Evolutionary conservation across 2,329 filamentous ascomycete genomes (phyloP).

Genomic region (Neofusicoccum sp.): DNA sequence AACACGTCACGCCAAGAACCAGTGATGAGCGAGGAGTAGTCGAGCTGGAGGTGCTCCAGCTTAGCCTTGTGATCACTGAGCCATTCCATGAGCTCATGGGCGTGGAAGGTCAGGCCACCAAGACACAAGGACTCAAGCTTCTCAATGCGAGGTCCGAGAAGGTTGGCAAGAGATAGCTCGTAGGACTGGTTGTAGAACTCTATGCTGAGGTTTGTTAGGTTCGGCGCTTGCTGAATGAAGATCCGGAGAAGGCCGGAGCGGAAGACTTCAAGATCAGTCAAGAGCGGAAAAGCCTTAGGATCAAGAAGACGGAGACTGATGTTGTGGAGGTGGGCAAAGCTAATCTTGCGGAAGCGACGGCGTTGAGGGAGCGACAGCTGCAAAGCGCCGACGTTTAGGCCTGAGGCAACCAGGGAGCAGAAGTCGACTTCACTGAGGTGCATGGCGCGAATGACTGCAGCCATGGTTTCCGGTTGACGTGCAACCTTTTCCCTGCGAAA

Average conservation of each 20-base stretch:
- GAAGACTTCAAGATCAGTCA: not conserved
- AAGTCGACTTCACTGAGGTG: not conserved
- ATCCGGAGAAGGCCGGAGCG: not conserved
- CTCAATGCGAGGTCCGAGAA: slow-evolving; percentile 1
- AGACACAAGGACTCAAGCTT: slow-evolving; percentile 5
- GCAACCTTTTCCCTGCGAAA: not conserved
- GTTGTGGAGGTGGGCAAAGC: not conserved
- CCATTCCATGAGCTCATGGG: not conserved
- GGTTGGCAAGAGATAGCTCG: not conserved
- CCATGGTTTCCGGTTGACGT: not conserved
- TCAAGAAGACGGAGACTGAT: not conserved
- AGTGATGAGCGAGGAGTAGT: not conserved
- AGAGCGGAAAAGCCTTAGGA: not conserved
- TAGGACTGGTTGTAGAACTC: not conserved
- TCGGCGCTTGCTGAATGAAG: not conserved
- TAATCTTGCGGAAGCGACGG: not conserved
- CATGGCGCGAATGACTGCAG: slow-evolving; percentile 1
- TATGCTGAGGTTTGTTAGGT: not conserved
- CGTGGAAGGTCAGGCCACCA: not conserved
- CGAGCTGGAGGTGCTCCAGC: slow-evolving; percentile 1
- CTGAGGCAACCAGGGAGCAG: not conserved
- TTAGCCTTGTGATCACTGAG: not conserved
- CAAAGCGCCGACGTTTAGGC: not conserved
- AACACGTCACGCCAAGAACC: slow-evolving; percentile 6
- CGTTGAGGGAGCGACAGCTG: not conserved